Conservation (phyloP, 495 filamentous ascomycete genomes). For the Penicillium antarcticum region DNA sequence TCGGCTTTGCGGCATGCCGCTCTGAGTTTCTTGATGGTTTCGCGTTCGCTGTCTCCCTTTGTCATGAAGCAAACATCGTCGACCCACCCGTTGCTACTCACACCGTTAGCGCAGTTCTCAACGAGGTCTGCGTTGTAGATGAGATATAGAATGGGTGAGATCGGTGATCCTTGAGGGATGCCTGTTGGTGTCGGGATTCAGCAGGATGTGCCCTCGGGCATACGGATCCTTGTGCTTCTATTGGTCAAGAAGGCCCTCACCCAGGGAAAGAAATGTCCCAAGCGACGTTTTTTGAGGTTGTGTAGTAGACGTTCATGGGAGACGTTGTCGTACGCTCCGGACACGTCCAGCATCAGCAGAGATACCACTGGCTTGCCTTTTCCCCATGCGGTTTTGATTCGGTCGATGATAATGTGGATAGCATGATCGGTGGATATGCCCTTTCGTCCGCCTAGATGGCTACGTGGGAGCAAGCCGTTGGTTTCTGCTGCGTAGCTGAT, state of each 20-base stretch:
- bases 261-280: too few relatives aligned
- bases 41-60: neutral
- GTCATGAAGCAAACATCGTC: slow-evolving; percentile 16
- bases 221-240: too few relatives aligned
- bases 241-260: too few relatives aligned
- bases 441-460: slow-evolving; percentile 19
- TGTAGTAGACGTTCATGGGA: too few relatives aligned
- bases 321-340: too few relatives aligned
- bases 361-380: neutral
- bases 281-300: too few relatives aligned
- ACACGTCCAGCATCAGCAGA: neutral
- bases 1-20: neutral
- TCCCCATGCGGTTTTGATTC: slow-evolving; percentile 12
- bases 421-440: slow-evolving; percentile 15
- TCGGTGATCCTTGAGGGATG: slow-evolving; percentile 18
- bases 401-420: slow-evolving; percentile 18
- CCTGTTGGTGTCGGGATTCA: neutral
- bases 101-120: neutral
- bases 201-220: too few relatives aligned
- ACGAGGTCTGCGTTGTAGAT: slow-evolving; percentile 19
- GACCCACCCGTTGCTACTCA: slow-evolving; percentile 5
- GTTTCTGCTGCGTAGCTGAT: slow-evolving; percentile 20
- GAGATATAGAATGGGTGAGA: slow-evolving; percentile 24
- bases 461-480: slow-evolving; percentile 16
- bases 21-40: slow-evolving; percentile 2